These are phyloP conservation scores for Rubia balearica DNA, from an alignment of 305 asterid genomes.

Conservation along the genomic window DNA sequence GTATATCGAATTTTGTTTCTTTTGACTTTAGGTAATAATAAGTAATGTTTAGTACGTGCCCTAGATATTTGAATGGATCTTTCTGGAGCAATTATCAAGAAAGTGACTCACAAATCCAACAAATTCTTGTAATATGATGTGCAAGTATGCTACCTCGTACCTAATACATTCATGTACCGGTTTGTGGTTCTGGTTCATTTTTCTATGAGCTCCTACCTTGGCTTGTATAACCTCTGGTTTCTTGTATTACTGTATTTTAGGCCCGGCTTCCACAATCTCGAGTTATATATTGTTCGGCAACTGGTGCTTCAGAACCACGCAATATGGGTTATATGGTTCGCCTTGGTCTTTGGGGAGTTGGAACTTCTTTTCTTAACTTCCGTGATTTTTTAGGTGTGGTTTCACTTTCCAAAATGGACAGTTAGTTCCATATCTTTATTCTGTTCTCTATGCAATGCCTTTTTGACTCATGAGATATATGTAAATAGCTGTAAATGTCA, in stretches of 20 bases:
- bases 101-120: not conserved
- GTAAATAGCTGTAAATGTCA: not conserved
- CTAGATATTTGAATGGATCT: not conserved
- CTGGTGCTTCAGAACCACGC: slow-evolving; percentile 99
- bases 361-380: slow-evolving; percentile 80
- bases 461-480: not conserved
- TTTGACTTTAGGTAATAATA: not conserved
- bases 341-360: slow-evolving; percentile 99
- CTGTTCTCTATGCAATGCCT: not conserved
- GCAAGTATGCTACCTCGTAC: not conserved
- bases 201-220: slow-evolving; percentile 15
- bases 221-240: slow-evolving; percentile 18
- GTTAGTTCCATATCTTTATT: slow-evolving; percentile 17
- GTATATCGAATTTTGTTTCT: not conserved
- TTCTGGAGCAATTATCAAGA: not conserved
- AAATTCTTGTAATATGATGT: not conserved
- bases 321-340: slow-evolving; percentile 99
- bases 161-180: not conserved
- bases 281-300: slow-evolving; percentile 91
- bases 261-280: slow-evolving; percentile 98
- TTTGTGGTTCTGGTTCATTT: slow-evolving; percentile 5
- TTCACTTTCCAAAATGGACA: slow-evolving; percentile 18
- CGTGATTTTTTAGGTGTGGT: slow-evolving; percentile 79
- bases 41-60: not conserved
- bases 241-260: slow-evolving; percentile 44